Base-by-base conservation (phyloP, 2,329 filamentous ascomycete genomes). In the Diaporthe helianthi region DNA sequence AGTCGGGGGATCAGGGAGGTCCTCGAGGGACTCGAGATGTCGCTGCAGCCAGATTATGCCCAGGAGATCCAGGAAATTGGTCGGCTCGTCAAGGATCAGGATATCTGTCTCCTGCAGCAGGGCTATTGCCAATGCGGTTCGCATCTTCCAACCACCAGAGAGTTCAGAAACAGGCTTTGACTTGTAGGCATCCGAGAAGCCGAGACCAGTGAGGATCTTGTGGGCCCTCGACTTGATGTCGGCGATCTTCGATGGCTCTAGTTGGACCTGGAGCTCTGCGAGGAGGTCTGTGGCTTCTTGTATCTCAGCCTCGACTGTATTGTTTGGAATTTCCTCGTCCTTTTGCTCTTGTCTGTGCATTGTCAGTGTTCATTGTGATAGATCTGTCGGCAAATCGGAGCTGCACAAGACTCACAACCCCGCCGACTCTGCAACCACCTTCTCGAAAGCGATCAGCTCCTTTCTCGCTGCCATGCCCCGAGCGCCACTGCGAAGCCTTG, bases 21-120 rank as follows among this genome's bases (percentile, higher is more conserved):
- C 85, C 4, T 84, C 83, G 3, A 90, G 78, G 1, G 85, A 81
- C 46, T 86, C 82, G 12, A 97, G 86, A 75, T 94, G 90, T 15
- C 86, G 86, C 76, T 97, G 91, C 1, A 97, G 83, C 93, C 93
- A 97, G 68, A 97, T 88, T 69, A 97, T 94, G 1, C 92, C 92
- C 0, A 94, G 85, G 0, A 97, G 83, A 75, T 97, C 93, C 1
- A 97, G 85, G 76, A 93, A 97, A 76, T 97, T 97, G 41, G 93
- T 97, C 0, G 93, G 93, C 76, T 97, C 93, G 77, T 97, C 93
- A 2, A 97, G 87, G 63, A 97, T 90, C 69, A 97, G 83, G 2
- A 97, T 88, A 73, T 97, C 93, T 0, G 90, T 87, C 9, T 90
- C 87, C 71, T 94, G 90, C 1, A 93, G 86, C 4, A 97, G 83